These are phyloP conservation scores for Rhexocercosporidium sp. DNA, from an alignment of 2,329 filamentous ascomycete genomes.

Conservation along the genomic window DNA sequence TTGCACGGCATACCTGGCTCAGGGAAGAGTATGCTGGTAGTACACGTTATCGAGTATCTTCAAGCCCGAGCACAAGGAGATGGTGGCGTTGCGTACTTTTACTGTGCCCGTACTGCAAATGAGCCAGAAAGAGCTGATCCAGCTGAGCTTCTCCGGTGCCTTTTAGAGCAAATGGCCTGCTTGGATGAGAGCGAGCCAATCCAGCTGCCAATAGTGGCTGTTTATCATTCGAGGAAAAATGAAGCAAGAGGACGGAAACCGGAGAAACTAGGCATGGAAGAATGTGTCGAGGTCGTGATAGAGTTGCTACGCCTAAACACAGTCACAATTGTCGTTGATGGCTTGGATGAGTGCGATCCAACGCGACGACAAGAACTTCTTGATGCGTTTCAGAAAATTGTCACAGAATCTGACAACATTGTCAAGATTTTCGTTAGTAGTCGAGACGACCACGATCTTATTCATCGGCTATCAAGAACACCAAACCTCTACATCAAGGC, in stretches of 20 bases:
- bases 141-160: slow-evolving; percentile 31
- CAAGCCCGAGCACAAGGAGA: not conserved
- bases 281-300: slow-evolving; percentile 18
- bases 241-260: slow-evolving; percentile 2
- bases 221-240: slow-evolving; percentile 12
- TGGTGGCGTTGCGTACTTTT: slow-evolving; percentile 36
- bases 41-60: slow-evolving; percentile 13
- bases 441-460: slow-evolving; percentile 24
- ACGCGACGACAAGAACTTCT: slow-evolving; percentile 12
- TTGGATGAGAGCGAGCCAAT: slow-evolving; percentile 3
- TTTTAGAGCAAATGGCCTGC: slow-evolving; percentile 35
- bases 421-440: slow-evolving; percentile 26
- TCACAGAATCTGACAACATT: slow-evolving; percentile 11
- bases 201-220: not conserved
- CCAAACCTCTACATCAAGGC: slow-evolving; percentile 23
- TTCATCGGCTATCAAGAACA: slow-evolving; percentile 9
- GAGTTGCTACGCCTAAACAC: slow-evolving; percentile 10
- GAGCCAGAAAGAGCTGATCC: slow-evolving; percentile 35
- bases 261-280: slow-evolving; percentile 1
- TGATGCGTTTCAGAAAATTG: slow-evolving; percentile 17
- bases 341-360: slow-evolving; percentile 22
- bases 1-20: slow-evolving; percentile 40
- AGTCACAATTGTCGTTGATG: slow-evolving; percentile 25
- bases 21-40: slow-evolving; percentile 10
- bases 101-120: slow-evolving; percentile 35